Evolutionary conservation across 352 stramenopile species (phyloP).

Genomic region (Phytophthora melonis): DNA sequence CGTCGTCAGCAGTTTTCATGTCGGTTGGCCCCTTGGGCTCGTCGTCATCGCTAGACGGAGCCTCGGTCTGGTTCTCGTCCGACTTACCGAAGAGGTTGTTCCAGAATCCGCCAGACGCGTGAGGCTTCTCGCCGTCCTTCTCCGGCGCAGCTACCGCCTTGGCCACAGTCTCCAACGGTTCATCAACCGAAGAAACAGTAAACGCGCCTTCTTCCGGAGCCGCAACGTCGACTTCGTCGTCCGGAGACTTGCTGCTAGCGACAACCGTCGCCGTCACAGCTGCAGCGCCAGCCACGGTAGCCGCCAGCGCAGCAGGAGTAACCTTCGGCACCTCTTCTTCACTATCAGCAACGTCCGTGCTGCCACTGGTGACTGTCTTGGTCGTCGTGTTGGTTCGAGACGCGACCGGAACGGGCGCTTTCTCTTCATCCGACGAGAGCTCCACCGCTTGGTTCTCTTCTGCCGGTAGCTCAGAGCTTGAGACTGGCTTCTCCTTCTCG

Average conservation of each 20-base stretch:
- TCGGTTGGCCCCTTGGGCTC: neutral
- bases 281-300: constrained; percentile 10
- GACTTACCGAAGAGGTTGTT: constrained; percentile 21
- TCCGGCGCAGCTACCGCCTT: neutral
- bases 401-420: constrained; percentile 1
- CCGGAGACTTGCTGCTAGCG: neutral
- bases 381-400: neutral
- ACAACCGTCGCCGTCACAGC: neutral
- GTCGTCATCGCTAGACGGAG: neutral
- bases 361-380: neutral
- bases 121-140: neutral
- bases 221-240: neutral
- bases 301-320: neutral
- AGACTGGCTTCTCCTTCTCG: neutral
- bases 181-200: constrained; percentile 9
- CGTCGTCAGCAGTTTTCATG: neutral
- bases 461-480: neutral
- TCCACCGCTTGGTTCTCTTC: neutral
- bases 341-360: neutral
- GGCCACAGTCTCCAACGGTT: neutral
- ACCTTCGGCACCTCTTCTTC: neutral
- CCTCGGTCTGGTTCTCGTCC: neutral
- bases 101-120: constrained; percentile 26
- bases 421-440: constrained; percentile 2
- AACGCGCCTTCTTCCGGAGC: constrained; percentile 1